These are phyloP conservation scores for Cadophora sp. DNA, from an alignment of 2,329 filamentous ascomycete genomes.

Conservation along the genomic window DNA sequence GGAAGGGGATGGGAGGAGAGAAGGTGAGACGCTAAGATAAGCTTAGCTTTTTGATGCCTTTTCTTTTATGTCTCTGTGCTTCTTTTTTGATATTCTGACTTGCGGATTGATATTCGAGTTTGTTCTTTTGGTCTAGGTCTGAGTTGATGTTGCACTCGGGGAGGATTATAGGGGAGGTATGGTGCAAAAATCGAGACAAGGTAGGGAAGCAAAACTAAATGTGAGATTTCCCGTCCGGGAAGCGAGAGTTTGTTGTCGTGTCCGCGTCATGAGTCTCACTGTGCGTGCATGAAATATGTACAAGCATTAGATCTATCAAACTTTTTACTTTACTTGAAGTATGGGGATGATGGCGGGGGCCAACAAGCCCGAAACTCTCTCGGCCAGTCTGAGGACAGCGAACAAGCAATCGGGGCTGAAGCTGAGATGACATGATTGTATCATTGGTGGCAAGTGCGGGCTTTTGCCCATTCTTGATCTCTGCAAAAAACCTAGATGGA, in stretches of 20 bases:
- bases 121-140: background rate
- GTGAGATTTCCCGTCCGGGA: background rate
- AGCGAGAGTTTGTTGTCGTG: background rate
- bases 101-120: background rate
- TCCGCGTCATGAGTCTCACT: background rate
- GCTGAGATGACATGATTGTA: too few species aligned
- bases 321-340: too few species aligned
- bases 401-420: too few species aligned
- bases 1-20: background rate
- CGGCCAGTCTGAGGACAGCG: too few species aligned
- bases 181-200: background rate
- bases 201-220: background rate
- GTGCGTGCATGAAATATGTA: background rate
- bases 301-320: too few species aligned
- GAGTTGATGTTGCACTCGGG: background rate
- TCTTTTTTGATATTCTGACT: too few species aligned
- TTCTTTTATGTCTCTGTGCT: background rate
- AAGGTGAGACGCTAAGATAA: constrained; percentile 3
- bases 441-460: background rate
- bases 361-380: background rate
- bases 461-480: background rate
- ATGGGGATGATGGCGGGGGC: background rate
- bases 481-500: background rate
- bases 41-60: background rate
- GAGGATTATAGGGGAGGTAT: background rate